Percentiles rank a stretch among this genome's conserved stretches.
These are phyloP conservation scores for Suillus occidentalis DNA, from an alignment of 768 basidiomycete species.

Conservation along the genomic window DNA sequence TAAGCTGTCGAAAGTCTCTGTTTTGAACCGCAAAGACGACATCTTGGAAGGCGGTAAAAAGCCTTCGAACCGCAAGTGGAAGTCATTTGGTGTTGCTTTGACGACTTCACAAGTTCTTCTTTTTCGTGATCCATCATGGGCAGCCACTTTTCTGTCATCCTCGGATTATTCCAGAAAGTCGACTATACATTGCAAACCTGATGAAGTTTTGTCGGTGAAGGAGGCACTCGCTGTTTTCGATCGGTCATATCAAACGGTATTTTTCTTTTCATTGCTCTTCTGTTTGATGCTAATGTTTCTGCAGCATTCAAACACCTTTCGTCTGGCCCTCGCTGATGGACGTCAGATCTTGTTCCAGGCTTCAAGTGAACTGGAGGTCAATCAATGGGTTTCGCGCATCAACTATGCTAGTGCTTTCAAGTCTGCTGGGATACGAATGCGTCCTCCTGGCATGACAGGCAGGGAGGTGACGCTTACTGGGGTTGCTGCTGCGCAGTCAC, in stretches of 20 bases:
- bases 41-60: slow-evolving; percentile 74
- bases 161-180: slow-evolving; percentile 35
- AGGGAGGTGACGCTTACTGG: slow-evolving; percentile 77
- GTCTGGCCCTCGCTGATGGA: slow-evolving; percentile 72
- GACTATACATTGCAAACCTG: slow-evolving; percentile 65
- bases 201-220: slow-evolving; percentile 80
- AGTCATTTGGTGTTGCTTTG: slow-evolving; percentile 77
- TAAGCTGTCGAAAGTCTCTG: slow-evolving; percentile 77
- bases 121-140: slow-evolving; percentile 73
- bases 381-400: slow-evolving; percentile 88
- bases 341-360: slow-evolving; percentile 84
- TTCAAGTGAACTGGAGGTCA: slow-evolving; percentile 65
- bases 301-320: slow-evolving; percentile 72
- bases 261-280: slow-evolving; percentile 15
- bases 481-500: slow-evolving; percentile 82
- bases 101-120: slow-evolving; percentile 91
- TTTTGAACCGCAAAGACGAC: slow-evolving; percentile 83
- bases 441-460: slow-evolving; percentile 66
- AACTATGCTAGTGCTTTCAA: slow-evolving; percentile 96
- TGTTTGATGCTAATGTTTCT: background rate
- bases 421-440: slow-evolving; percentile 78
- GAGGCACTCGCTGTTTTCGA: slow-evolving; percentile 83
- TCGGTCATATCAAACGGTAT: slow-evolving; percentile 72
- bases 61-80: slow-evolving; percentile 82
- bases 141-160: slow-evolving; percentile 45